Evolutionary conservation across 495 filamentous ascomycete genomes (phyloP), one percentile per base, ranked within the genome.

Genomic region (Talaromyces stipitatus): DNA sequence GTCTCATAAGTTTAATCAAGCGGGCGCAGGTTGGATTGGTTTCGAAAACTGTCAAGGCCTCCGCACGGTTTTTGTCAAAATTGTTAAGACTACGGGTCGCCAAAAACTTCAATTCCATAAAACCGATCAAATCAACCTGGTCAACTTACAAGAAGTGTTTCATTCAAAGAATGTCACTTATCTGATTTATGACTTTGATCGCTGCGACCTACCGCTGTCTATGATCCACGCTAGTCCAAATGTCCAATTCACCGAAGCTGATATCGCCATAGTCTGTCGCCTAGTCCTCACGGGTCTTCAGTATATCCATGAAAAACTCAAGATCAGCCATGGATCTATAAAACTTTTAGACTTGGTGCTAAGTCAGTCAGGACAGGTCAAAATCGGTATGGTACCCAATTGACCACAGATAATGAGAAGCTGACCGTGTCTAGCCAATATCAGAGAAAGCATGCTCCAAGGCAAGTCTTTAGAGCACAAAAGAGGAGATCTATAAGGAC

Each of bases 251-350:
- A 57, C 30, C 18, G 59, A 61, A 23, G 48, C 50, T 14, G 59
- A 61, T n/a, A 55, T 61, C 30, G 59, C 55, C 9, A 58, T 55
- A 30, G 27, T 61, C 23, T 61, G 55, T 43, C 53, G 27, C 23
- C 54, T 58, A 32, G 28, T 61, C 38, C 38, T 61, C 7, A 18
- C 48, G 2, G 59, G 55, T 27, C 45, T 61, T 22, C 16, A 33
- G 2, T 58, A 61, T 55, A 57, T 61, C 18, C 59, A 61, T 28
- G 28, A 12, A 18, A 41, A 54, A 26, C 41, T 61, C 8, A 51
- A 33, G 12, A 50, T 54, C 16, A 27, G 24, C n/a, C 50, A 61
- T 48, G 59, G 59, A 8, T 54, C 26, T 3, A 3, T 61, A 4
- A 27, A 54, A 18, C 47, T 18, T 26, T 47, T 41, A 22, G 57